A percentile compares a stretch with the other conserved stretches of the same genome.
Conservation (phyloP, 805 yeast species). For the Teunomyces kruisii region DNA sequence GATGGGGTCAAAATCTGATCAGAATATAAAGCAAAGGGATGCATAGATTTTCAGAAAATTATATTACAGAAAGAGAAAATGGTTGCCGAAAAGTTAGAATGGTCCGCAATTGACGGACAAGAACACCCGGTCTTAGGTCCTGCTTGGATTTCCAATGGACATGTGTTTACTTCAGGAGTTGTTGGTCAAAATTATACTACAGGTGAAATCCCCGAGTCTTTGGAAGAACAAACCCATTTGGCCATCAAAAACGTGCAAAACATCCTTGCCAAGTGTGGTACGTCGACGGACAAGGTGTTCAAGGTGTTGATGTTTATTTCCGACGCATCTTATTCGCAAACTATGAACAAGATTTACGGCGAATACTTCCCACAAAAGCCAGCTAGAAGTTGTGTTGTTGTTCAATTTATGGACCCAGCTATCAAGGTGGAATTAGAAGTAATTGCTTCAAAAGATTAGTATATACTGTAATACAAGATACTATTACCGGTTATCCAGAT, state of each 20-base stretch:
- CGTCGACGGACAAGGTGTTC: conserved; percentile 45
- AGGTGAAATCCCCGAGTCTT: conserved; percentile 41
- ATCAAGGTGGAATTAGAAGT: conserved; percentile 54
- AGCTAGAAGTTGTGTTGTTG: conserved; percentile 54
- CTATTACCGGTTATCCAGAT: not conserved
- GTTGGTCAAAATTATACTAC: conserved; percentile 31
- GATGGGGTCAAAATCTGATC: not conserved
- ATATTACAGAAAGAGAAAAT: not conserved
- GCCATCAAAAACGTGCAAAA: conserved; percentile 45
- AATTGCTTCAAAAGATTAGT: conserved; percentile 35
- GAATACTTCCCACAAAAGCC: conserved; percentile 49
- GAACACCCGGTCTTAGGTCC: conserved; percentile 33
- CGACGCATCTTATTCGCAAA: conserved; percentile 40
- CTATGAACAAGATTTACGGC: conserved; percentile 47
- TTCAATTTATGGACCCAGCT: conserved; percentile 50
- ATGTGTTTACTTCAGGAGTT: conserved; percentile 19
- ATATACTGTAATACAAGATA: not conserved
- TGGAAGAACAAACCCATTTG: conserved; percentile 45
- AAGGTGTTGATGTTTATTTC: conserved; percentile 52
- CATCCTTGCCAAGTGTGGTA: conserved; percentile 45
- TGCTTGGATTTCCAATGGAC: conserved; percentile 26
- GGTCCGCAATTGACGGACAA: conserved; percentile 29
- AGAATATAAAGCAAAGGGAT: not conserved
- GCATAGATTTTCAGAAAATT: not conserved
- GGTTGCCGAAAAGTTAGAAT: conserved; percentile 14